phyloP scores from a whole-genome alignment of 2,329 filamentous ascomycete genomes.

The Domatiomyces globalis region DNA sequence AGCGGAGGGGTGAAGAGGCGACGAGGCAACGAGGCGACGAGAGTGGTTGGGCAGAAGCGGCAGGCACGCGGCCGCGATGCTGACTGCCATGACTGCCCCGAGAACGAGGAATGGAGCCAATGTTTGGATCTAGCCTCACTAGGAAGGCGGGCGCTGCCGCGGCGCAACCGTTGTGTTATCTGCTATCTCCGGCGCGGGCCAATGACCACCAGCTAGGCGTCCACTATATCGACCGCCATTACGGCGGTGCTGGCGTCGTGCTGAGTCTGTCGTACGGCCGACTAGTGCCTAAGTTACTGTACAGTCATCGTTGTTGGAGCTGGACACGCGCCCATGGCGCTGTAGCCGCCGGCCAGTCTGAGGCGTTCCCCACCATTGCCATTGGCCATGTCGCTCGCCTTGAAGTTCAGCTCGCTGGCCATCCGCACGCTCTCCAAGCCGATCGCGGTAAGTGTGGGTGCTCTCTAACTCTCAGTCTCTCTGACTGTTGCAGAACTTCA shows the following conservation, averaged over 20 bases:
- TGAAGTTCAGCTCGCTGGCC: slow-evolving; percentile 51
- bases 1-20: background rate
- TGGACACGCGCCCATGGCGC: background rate
- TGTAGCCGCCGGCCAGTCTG: background rate
- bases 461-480: background rate
- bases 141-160: background rate
- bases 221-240: too few relatives aligned
- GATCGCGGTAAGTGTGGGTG: slow-evolving; percentile 47
- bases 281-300: background rate
- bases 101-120: background rate
- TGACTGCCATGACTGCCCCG: background rate
- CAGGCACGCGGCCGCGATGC: background rate
- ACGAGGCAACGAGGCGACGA: background rate
- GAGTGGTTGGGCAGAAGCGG: background rate
- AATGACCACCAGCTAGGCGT: too few relatives aligned
- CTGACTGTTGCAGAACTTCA: slow-evolving; percentile 40
- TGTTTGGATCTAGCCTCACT: background rate
- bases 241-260: too few relatives aligned
- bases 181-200: background rate
- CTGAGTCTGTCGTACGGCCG: too few relatives aligned
- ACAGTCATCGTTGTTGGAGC: too few relatives aligned
- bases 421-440: slow-evolving; percentile 55
- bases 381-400: slow-evolving; percentile 31
- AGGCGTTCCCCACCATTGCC: background rate
- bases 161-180: background rate